Base-by-base conservation (phyloP, 1,139 yeast species). In the Yamadazyma diospyri region DNA sequence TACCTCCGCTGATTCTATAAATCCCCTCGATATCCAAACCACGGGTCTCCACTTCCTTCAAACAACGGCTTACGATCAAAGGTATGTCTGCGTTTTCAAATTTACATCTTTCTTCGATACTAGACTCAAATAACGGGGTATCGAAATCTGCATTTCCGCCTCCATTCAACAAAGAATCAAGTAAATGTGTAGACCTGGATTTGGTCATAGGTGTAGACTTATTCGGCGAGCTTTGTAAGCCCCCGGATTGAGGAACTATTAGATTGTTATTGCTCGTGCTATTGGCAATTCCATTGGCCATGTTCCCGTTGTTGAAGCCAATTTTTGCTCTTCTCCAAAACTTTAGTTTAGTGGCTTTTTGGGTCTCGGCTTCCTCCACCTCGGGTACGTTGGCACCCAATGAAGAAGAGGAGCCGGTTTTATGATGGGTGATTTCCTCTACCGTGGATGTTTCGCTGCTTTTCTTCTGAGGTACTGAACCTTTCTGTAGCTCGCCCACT, bases 1-100 rank as follows among this genome's bases (percentile, higher is more conserved):
- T 77, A 5, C 92, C 88, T 2, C 97, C 98, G 15, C 94, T 83
- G 43, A 89, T 83, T 47, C 98, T 72, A 61, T 92, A 92, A 25
- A 92, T 73, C 5, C 98, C 98, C 57, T 89, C 97, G 53, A 69
- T 63, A 30, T 70, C 78, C 46, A 85, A 53, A 7, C 95, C 89
- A 42, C 88, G 64, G 27, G 55, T 53, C 58, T 89, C 96, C 31
- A 92, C 87, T 48, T 83, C 94, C 23, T 66, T 63, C n/a, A 88
- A 60, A 59, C 97, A 87, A 37, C 78, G 69, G 9, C 81, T 65
- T 9, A 92, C 72, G 27, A 92, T 76, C 40, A 76, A 57, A 5
- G 98, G 98, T 7, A 87, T 70, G 4, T 54, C 45, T 15, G 72
- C 64, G 13, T 72, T 70, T 51, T 92, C 97, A 42, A 61, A 70